Evolutionary conservation across 331 rosid species (phyloP), one percentile per base, ranked within the genome.

Genomic region (Ulmus americana): DNA sequence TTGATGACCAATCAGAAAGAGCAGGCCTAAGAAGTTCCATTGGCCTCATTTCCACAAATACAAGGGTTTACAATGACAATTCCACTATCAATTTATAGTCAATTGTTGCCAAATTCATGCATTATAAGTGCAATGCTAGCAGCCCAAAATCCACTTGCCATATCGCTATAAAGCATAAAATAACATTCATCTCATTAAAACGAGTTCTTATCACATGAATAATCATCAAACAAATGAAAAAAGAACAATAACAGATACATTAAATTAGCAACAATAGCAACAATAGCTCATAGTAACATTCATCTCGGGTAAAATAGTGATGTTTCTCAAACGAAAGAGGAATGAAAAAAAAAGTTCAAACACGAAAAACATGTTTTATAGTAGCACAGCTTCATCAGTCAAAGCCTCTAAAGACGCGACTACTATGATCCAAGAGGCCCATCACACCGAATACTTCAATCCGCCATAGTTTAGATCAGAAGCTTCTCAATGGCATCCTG

Each of bases 401-500:
- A 84, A 83, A 80, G 86, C 91, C 95, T 88, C 91, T 40, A 56
- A 66, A 71, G 84, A 71, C 46, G 71, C 68, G 70, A 67, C 75
- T 59, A 70, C 60, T 71, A 76, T 51, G 67, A 73, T 68, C 71
- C 71, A 75, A 74, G 85, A 82, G 87, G 88, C 95, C 90, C 85
- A 70, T 88, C 90, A 88, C 80, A 70, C 90, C 79, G 81, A 80
- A 70, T 55, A 40, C 39, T 50, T 15, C 59, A 55, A 12, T 14
- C 58, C 56, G 3, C 5, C 9, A 22, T 35, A 55, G 20, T 15
- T 83, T 81, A 88, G 66, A 88, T 86, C 64, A 88, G 73, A 61
- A 88, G 85, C 82, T 76, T 85, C 77, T 82, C 85, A 61, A 85
- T 82, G 28, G 87, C 90, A 67, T 84, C 85, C 90, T 84, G 76